Percentiles rank a stretch among this genome's conserved stretches.
These are phyloP conservation scores for Ustilago shanxiensis DNA, from an alignment of 1,284 basidiomycete genomes.

Conservation along the genomic window DNA sequence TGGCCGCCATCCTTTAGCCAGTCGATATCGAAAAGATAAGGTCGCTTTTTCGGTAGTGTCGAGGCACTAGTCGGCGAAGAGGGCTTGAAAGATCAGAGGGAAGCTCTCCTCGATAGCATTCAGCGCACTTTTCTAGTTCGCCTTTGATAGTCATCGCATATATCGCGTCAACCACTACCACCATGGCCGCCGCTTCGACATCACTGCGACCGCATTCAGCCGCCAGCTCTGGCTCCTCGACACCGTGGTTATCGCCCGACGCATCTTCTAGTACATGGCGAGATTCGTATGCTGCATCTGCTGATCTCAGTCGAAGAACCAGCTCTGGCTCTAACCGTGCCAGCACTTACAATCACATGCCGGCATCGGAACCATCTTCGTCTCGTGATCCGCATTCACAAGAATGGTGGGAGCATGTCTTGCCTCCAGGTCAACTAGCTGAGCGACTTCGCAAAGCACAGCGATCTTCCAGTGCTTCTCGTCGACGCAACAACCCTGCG, in stretches of 20 bases:
- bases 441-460: conserved; percentile 59
- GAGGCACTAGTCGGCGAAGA: background rate
- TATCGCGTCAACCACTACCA: background rate
- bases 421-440: conserved; percentile 61
- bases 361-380: conserved; percentile 4
- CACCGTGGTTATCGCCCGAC: conserved; percentile 43
- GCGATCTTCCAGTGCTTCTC: conserved; percentile 40
- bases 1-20: too few species aligned
- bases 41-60: background rate
- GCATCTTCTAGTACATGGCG: conserved; percentile 23
- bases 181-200: conserved; percentile 34
- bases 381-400: conserved; percentile 32
- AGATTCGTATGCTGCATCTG: conserved; percentile 18
- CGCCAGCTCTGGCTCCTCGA: conserved; percentile 35
- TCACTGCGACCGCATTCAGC: conserved; percentile 31
- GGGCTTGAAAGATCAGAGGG: background rate
- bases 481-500: conserved; percentile 41
- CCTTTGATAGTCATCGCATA: background rate
- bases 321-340: conserved; percentile 18
- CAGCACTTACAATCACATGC: background rate
- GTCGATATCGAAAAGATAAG: background rate
- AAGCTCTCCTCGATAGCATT: background rate
- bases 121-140: background rate
- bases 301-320: conserved; percentile 31
- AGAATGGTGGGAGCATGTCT: conserved; percentile 62